phyloP scores from a whole-genome alignment of 2,329 filamentous ascomycete genomes.

The Fusarium liriodendri region DNA sequence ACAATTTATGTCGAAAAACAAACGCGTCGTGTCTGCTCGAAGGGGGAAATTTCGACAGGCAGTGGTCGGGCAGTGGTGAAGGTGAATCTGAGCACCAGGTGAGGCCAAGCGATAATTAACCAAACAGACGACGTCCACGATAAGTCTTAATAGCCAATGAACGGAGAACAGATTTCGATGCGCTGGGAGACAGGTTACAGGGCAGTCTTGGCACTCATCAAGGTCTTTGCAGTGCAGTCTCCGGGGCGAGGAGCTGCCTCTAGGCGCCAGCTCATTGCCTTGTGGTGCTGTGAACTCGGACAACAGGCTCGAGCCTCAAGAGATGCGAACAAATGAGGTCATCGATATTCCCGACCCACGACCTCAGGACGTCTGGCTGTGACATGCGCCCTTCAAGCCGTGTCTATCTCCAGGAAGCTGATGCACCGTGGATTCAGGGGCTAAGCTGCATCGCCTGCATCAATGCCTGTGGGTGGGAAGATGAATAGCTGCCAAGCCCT shows the following conservation, averaged over 20 bases:
- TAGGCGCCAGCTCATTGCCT: constrained; percentile 6
- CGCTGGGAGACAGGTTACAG: neutral
- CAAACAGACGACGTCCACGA: constrained; percentile 11
- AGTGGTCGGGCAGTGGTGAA: neutral
- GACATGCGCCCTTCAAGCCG: neutral
- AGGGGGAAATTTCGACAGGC: neutral
- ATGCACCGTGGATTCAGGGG: neutral
- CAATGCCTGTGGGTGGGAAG: neutral
- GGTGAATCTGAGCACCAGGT: constrained; percentile 4
- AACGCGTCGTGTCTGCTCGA: neutral
- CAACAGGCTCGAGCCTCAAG: neutral
- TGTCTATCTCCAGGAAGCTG: neutral
- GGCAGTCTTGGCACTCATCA: neutral
- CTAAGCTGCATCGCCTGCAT: neutral
- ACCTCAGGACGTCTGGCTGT: neutral
- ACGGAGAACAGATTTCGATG: neutral
- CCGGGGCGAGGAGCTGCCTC: constrained; percentile 4
- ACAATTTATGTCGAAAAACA: neutral
- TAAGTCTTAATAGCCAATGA: neutral
- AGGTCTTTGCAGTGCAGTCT: neutral
- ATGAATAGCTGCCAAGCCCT: neutral
- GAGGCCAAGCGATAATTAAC: constrained; percentile 1
- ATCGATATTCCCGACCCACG: neutral
- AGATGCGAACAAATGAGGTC: neutral
- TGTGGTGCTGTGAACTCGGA: neutral